Base-by-base conservation (phyloP, 1,284 basidiomycete species). In the Heliocybe sulcata region DNA sequence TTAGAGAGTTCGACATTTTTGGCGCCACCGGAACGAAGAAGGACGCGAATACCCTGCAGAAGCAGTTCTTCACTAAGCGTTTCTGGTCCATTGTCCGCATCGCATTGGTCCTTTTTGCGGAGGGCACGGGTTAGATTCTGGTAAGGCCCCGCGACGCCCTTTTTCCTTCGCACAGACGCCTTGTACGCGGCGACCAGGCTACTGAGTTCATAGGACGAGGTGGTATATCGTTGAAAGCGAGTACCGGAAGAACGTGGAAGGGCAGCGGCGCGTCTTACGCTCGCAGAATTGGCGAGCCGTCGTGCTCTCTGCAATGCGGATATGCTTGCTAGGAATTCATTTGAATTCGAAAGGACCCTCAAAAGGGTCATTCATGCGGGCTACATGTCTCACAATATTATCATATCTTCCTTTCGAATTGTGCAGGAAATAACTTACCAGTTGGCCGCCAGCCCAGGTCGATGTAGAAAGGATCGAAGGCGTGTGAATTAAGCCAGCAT, bases 1-100 rank as follows among this genome's bases (percentile, higher is more conserved):
- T 76, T 70, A 49, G 83, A 72, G 54, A 78, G 70, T 49, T 69
- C 70, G 19, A 82, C 60, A 58, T 85, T 81, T 64, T 16, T 72
- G 72, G 26, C 73, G 67, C 2, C 73, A 80, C 38, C 2, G 81
- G 82, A 14, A 65, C 58, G 11, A 77, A 79, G 38, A 85, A 70
- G 14, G 70, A 63, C 55, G 72, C 65, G 2, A 85, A 65, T 9
- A 58, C 38, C 19, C 3, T 6, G 8, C 38, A 42, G 12, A 20
- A 42, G 38, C 8, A 9, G 38, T 8, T n/a, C 16, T 16, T 42
- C 38, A 42, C 19, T 42, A 3, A 42, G 16, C 6, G 9, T 35
- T 9, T 35, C 9, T 9, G 16, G 19, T 42, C 16, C 19, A 20
- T 6, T 42, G 16, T 6, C 16, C 38, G 38, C 38, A n/a, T 6